phyloP scores from a whole-genome alignment of 2,329 filamentous ascomycete species.

The Penicillium sp. region DNA sequence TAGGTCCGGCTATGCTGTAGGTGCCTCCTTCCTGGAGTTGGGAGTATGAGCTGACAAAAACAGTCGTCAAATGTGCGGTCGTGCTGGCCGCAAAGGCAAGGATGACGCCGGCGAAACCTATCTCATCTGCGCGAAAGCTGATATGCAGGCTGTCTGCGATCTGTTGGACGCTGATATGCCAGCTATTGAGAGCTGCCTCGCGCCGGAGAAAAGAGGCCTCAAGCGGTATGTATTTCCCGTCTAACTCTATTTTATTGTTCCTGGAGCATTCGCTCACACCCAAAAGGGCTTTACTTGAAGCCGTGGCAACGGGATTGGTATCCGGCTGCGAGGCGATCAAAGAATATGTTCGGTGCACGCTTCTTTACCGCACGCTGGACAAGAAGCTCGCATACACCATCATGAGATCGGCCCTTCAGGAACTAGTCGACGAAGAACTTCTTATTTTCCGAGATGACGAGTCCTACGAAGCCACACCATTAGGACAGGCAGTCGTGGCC shows the following conservation, averaged over 20 bases:
- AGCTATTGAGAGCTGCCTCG: constrained; percentile 66
- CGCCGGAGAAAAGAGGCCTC: constrained; percentile 65
- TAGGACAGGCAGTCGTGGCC: constrained; percentile 70
- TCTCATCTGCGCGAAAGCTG: constrained; percentile 67
- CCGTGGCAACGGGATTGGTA: constrained; percentile 66
- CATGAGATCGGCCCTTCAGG: constrained; percentile 59
- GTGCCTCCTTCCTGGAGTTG: constrained; percentile 13
- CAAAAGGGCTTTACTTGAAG: constrained; percentile 68
- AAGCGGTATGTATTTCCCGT: constrained; percentile 53
- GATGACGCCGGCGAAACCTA: constrained; percentile 76
- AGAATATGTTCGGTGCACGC: constrained; percentile 67
- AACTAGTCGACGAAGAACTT: constrained; percentile 58
- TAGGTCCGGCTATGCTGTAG: constrained; percentile 73
- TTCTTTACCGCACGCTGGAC: constrained; percentile 61
- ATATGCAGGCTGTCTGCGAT: constrained; percentile 68
- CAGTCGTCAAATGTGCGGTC: constrained; percentile 73
- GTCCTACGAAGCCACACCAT: constrained; percentile 60
- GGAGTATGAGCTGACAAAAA: constrained; percentile 23
- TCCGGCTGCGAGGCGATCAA: constrained; percentile 64
- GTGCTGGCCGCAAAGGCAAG: constrained; percentile 76
- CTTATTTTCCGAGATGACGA: constrained; percentile 52
- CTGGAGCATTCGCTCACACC: constrained; percentile 7
- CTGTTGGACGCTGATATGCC: constrained; percentile 73
- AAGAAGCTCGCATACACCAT: constrained; percentile 52
- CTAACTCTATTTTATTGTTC: not conserved